Percentiles rank a stretch among this genome's conserved stretches.
Evolutionary conservation across 192 early-diverging fungal species (phyloP).

Genomic region (Rhizophagus sp.): DNA sequence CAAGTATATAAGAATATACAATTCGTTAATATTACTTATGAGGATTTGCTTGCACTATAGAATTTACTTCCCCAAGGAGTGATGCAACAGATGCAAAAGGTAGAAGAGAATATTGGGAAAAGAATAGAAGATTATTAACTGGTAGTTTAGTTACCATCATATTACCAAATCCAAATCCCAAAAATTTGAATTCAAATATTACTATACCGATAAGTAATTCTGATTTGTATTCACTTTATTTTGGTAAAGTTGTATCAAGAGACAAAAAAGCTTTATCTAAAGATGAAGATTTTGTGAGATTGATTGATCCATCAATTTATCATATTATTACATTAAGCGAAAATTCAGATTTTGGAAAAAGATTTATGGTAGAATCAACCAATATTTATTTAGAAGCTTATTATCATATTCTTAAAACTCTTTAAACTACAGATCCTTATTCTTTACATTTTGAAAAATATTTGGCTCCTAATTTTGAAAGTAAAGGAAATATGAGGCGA

Average conservation of each 20-base stretch:
- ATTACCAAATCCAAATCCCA: no score
- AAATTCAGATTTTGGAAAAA: no score
- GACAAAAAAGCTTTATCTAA: no score
- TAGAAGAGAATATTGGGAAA: slow-evolving; percentile 48
- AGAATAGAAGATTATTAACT: slow-evolving; percentile 40
- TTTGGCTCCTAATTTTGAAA: no score
- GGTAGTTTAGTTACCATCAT: slow-evolving; percentile 48
- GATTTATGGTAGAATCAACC: no score
- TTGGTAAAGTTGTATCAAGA: slow-evolving; percentile 41
- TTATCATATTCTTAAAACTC: no score
- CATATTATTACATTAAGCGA: no score
- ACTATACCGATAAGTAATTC: not conserved
- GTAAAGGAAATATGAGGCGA: no score
- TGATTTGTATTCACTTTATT: not conserved
- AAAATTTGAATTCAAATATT: no score
- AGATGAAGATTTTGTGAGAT: slow-evolving; percentile 32
- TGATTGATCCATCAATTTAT: slow-evolving; percentile 34
- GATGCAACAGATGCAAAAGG: not conserved
- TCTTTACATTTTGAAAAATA: no score
- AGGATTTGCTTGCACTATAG: slow-evolving; percentile 30
- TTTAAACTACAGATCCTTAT: no score
- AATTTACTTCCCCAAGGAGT: slow-evolving; percentile 29
- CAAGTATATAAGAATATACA: slow-evolving; percentile 42
- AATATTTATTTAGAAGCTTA: no score
- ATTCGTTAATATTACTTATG: slow-evolving; percentile 36